Evolutionary conservation across 2,329 filamentous ascomycete species (phyloP), one percentile per base, ranked within the genome.

Genomic region (Tolypocladium album): DNA sequence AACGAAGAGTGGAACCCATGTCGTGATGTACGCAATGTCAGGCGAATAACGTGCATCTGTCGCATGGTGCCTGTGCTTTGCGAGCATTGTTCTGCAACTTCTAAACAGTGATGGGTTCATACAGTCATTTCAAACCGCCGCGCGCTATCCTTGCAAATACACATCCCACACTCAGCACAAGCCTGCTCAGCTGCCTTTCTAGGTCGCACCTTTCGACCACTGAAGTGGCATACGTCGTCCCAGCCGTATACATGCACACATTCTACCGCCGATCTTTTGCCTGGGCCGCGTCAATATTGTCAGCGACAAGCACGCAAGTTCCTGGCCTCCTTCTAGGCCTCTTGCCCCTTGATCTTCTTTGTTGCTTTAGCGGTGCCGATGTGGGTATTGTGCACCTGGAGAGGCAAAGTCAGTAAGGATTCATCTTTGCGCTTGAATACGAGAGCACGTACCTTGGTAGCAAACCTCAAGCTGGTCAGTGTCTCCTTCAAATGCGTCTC

Each of bases 401-500:
- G 24, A 8, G 67, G 61, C 50, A 43, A 55, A 57, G 34, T 53
- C 31, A 58, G 45, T 5, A 11, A 22, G 17, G 2, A 5, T 9
- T 20, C 2, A 1, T 27, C 39, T 53, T 22, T 7, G 36, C 13
- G 13, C 2, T 15, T 52, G 11, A 11, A 24, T 27, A 31, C 5
- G 22, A 40, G 17, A 24, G 13, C 36, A 69, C 77, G 70, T 74
- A 92, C 92, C 82, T 96, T 97, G 40, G 90, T 95, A 20, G 94
- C 94, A 74, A 99, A 99, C 69, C 94, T 88, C 74, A 99, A 80
- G 79, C 92, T 97, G 53, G 92, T 96, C 71, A 97, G 79, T 3
- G 92, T 97, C 79, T 99, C 94, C 69, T 88, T 89, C 64, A 97
- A 79, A 76, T 97, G 94, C 7, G 87, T 89, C 76, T 95, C 90